These are phyloP conservation scores for Ophiorrhiza pumila DNA, from an alignment of 257 asterid genomes.

Conservation along the genomic window DNA sequence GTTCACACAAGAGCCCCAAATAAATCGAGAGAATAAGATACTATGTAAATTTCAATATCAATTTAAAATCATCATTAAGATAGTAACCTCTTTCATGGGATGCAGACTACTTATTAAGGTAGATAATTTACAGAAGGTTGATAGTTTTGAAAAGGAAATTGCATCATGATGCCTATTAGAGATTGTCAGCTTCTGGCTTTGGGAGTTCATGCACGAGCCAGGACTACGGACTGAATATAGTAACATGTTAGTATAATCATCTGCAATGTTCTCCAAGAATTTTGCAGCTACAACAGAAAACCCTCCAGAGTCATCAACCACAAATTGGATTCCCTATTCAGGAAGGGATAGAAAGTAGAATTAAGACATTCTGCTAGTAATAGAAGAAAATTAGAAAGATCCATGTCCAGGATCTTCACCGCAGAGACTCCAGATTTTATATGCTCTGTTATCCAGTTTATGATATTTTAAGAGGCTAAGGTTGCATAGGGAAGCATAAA, in stretches of 20 bases:
- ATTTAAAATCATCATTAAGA: constrained; percentile 2
- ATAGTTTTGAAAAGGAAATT: constrained; percentile 71
- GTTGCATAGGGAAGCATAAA: no score
- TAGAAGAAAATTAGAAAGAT: background rate
- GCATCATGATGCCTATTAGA: constrained; percentile 72
- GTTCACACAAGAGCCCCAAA: no score
- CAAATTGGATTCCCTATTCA: constrained; percentile 79
- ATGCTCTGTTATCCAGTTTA: no score
- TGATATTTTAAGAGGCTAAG: no score
- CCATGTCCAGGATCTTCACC: no score
- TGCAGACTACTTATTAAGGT: constrained; percentile 61
- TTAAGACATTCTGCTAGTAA: constrained; percentile 1
- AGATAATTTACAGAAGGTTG: constrained; percentile 68
- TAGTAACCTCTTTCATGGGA: constrained; percentile 13
- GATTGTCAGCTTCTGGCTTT: constrained; percentile 49
- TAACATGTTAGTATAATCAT: constrained; percentile 76
- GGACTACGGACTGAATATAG: constrained; percentile 68
- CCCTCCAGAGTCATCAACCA: constrained; percentile 82
- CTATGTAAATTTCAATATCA: background rate
- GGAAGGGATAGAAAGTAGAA: constrained; percentile 5
- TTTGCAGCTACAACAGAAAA: constrained; percentile 85
- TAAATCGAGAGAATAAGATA: background rate
- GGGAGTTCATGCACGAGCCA: constrained; percentile 31
- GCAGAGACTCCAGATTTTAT: no score
- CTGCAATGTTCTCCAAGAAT: constrained; percentile 79